Evolutionary conservation across 495 filamentous ascomycete genomes (phyloP).

Genomic region (Penicillium coprophilum): DNA sequence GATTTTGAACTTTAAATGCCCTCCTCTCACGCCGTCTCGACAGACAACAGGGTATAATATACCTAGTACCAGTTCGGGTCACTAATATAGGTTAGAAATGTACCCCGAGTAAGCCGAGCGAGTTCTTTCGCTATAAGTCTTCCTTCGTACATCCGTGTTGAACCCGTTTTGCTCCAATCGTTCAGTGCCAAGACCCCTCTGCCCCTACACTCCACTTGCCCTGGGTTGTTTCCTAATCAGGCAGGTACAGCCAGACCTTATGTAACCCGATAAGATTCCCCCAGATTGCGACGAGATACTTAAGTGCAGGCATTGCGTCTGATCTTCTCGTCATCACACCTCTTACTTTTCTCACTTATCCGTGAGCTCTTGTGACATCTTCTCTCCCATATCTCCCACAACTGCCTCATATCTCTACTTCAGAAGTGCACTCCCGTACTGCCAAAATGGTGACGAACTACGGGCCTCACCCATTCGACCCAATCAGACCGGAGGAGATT

Average conservation of each 20-base stretch:
- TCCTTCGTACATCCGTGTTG: not conserved
- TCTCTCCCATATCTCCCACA: not conserved
- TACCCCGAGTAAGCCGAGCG: not conserved
- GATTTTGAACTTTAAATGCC: not conserved
- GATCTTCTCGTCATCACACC: conserved; percentile 2
- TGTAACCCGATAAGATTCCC: conserved; percentile 17
- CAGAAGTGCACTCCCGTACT: not conserved
- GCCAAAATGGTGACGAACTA: conserved; percentile 21
- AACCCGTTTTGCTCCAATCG: not conserved
- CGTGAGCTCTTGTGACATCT: not conserved
- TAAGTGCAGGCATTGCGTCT: conserved; percentile 14
- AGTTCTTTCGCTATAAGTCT: not conserved
- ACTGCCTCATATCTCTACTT: not conserved
- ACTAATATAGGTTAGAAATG: too few species aligned
- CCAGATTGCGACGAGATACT: conserved; percentile 6
- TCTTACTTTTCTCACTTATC: not conserved
- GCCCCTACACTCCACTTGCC: conserved; percentile 4
- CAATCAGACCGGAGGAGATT: conserved; percentile 42
- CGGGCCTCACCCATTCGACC: conserved; percentile 41
- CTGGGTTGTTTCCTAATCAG: conserved; percentile 15
- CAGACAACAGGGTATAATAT: not conserved
- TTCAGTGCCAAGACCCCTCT: not conserved
- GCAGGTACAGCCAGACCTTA: conserved; percentile 24
- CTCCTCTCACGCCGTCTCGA: not conserved
- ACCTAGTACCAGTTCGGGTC: not conserved